Evolutionary conservation across 148 eudicot species (phyloP), one percentile per base, ranked within the genome.

Genomic region (Rheum nobile): DNA sequence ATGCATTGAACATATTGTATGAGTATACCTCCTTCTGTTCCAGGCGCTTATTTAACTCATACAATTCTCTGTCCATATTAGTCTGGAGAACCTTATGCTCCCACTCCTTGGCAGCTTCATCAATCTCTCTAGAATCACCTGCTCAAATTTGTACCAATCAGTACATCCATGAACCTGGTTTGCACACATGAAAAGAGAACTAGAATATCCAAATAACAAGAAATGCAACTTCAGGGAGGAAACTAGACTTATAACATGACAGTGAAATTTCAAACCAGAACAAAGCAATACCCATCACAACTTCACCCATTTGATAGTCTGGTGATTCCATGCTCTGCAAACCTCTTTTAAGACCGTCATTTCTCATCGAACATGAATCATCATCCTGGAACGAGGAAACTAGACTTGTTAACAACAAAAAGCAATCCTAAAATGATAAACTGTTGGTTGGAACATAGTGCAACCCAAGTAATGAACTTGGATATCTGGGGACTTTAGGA

Each of bases 61-160:
- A 76, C 79, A 96, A 81, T 67, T 96, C 97, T 83, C 92, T 88
- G 82, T 92, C 99, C 99, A 96, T 90, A 32, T 89, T 88, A 78
- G 86, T 87, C 79, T 92, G 99, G 72, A 92, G 77, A 79, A 92
- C 90, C 57, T 87, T 90, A 80, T 96, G 99, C 82, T 96, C 99
- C 99, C 96, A 92, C 75, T 96, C 99, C 80, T 96, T 96, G 48
- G 91, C 90, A 44, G 86, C 85, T 88, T 96, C 97, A 81, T 96
- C 99, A 48, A 88, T 88, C 55, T 86, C 97, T 75, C 72, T 84
- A 55, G 94, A 74, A 82, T 92, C 93, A 77, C 91, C 99, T 92
- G 82, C 76, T 80, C 77, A 75, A 22, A 22, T 65, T 77, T 17
- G 44, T 73, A 21, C 32, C 44, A 34, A 16, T 46, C 38, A 78